Percentiles rank a stretch among this genome's conserved stretches.
Conservation (phyloP, 768 basidiomycete genomes). For the Daedaleopsis sinensis region DNA sequence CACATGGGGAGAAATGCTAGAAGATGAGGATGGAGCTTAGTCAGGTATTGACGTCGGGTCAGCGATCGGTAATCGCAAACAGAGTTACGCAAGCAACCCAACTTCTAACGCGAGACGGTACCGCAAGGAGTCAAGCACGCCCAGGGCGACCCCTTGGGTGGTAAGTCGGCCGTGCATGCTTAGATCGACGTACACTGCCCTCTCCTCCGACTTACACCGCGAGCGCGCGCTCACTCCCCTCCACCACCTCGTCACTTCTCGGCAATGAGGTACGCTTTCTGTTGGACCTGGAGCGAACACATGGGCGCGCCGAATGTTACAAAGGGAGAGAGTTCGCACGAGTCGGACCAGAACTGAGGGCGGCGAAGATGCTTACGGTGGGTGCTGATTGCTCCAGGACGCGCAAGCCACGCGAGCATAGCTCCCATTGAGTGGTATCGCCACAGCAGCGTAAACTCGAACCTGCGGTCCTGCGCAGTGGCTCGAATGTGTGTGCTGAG, state of each 20-base stretch:
- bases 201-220: not conserved
- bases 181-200: slow-evolving; percentile 1
- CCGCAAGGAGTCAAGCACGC: not conserved
- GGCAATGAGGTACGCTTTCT: not conserved
- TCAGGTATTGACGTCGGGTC: not conserved
- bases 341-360: no score
- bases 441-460: not conserved
- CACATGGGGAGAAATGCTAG: not conserved
- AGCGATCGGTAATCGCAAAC: not conserved
- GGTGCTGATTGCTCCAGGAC: no score
- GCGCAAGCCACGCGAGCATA: not conserved
- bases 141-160: no score
- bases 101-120: not conserved
- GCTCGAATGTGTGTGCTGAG: not conserved
- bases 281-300: no score
- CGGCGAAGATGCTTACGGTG: no score
- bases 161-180: not conserved
- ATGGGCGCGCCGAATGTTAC: no score
- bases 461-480: not conserved
- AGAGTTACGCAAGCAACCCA: not conserved
- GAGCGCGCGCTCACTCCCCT: not conserved
- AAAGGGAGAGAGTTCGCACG: no score
- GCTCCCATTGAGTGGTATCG: not conserved
- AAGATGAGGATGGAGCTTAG: not conserved
- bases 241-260: not conserved